These are phyloP conservation scores for Cercospora nicotianae DNA, from an alignment of 2,329 filamentous ascomycete genomes.

Conservation along the genomic window DNA sequence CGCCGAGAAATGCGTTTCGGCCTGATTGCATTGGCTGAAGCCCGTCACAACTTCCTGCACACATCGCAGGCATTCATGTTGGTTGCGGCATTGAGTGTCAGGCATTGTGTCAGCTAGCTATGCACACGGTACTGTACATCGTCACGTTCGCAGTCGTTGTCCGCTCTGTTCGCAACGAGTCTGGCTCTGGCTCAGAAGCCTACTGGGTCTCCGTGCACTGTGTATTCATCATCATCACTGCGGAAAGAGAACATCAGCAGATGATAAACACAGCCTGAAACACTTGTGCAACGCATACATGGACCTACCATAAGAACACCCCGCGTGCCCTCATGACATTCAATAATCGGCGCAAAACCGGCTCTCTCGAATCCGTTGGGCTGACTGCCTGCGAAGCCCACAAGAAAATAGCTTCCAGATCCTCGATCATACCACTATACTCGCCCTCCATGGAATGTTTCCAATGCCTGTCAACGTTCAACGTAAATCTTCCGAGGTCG, in stretches of 20 bases:
- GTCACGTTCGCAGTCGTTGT: background rate
- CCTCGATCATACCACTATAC: constrained; percentile 20
- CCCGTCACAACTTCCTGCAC: background rate
- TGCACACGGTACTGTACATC: background rate
- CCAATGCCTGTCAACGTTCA: constrained; percentile 20
- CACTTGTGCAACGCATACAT: background rate
- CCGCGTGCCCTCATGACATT: constrained; percentile 16
- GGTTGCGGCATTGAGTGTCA: background rate
- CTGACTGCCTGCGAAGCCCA: constrained; percentile 7
- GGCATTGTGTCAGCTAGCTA: background rate
- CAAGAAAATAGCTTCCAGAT: constrained; percentile 13
- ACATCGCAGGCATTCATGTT: background rate
- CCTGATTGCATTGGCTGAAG: background rate
- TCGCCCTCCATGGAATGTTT: constrained; percentile 21
- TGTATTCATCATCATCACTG: constrained; percentile 11
- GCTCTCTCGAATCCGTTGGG: constrained; percentile 12
- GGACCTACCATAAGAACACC: constrained; percentile 15
- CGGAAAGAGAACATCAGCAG: background rate
- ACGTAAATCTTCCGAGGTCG: constrained; percentile 12
- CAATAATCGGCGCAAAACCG: constrained; percentile 8
- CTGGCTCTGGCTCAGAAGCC: background rate
- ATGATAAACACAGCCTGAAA: background rate
- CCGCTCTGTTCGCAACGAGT: background rate
- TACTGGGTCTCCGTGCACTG: constrained; percentile 8
- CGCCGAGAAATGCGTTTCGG: background rate